Percentiles rank a stretch among this genome's conserved stretches.
Conservation (phyloP, 495 filamentous ascomycete species). For the Trichocladium antarcticum region DNA sequence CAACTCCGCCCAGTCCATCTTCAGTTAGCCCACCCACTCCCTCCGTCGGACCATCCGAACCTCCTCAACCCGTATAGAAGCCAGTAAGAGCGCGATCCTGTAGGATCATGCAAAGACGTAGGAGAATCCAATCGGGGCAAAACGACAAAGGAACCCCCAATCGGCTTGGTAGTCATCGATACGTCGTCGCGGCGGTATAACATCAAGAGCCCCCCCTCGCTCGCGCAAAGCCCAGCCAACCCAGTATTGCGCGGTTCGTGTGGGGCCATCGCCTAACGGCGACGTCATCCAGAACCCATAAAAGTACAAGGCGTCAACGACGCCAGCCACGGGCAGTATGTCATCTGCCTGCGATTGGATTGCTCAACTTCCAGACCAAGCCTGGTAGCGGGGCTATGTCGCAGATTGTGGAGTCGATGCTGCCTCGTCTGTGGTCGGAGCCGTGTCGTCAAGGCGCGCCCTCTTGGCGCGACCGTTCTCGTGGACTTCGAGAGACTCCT, state of each 20-base stretch:
- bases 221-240: not conserved
- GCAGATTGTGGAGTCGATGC: not conserved
- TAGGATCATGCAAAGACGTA: too few relatives aligned
- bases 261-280: not conserved
- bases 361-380: not conserved
- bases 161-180: not conserved
- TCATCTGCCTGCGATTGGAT: not conserved
- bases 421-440: not conserved
- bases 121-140: not conserved
- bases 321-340: not conserved
- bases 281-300: not conserved
- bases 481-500: slow-evolving; percentile 25
- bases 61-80: not conserved
- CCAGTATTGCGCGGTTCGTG: not conserved
- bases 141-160: not conserved
- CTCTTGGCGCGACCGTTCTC: slow-evolving; percentile 32
- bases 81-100: too few relatives aligned
- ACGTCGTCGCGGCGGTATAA: not conserved
- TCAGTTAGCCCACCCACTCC: not conserved
- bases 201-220: not conserved
- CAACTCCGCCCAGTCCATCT: slow-evolving; percentile 5
- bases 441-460: slow-evolving; percentile 24
- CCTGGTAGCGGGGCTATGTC: not conserved
- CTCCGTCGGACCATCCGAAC: not conserved
- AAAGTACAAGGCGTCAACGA: not conserved